A percentile compares a stretch with the other conserved stretches of the same genome.
phyloP scores from a whole-genome alignment of 1,284 basidiomycete genomes.

The Boletus smithii region DNA sequence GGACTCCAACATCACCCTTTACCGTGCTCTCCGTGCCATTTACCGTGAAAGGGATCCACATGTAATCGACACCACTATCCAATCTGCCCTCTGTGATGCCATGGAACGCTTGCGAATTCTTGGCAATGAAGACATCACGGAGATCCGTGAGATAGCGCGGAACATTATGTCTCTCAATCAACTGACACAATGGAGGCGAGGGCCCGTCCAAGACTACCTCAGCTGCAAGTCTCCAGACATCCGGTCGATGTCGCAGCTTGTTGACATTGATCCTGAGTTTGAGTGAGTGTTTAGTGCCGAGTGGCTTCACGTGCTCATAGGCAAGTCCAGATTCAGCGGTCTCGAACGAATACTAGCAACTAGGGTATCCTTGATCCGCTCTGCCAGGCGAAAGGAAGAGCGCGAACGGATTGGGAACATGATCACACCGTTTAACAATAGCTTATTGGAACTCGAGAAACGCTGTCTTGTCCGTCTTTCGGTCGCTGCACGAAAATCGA shows the following conservation, averaged over 20 bases:
- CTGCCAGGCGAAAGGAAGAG: constrained; percentile 61
- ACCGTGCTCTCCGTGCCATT: constrained; percentile 74
- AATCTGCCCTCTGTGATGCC: constrained; percentile 53
- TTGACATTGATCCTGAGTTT: constrained; percentile 52
- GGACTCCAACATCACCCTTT: constrained; percentile 61
- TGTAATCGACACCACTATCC: constrained; percentile 47
- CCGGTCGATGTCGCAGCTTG: constrained; percentile 43
- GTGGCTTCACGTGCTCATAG: constrained; percentile 12
- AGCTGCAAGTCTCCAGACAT: constrained; percentile 35
- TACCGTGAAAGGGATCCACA: constrained; percentile 65
- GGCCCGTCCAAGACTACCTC: constrained; percentile 39
- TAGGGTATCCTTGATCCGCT: constrained; percentile 77
- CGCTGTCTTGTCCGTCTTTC: constrained; percentile 73
- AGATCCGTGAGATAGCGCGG: constrained; percentile 63
- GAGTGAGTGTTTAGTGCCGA: constrained; percentile 52
- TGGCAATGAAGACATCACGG: constrained; percentile 73
- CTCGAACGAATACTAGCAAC: constrained; percentile 81
- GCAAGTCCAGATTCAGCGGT: constrained; percentile 61
- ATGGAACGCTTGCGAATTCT: constrained; percentile 63
- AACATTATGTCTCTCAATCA: constrained; percentile 80
- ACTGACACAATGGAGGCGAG: constrained; percentile 55
- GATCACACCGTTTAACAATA: constrained; percentile 50
- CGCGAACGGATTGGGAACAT: constrained; percentile 71
- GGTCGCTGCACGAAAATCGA: constrained; percentile 66
- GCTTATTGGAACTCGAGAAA: constrained; percentile 64